Conservation (phyloP, 148 eudicot genomes). For the Camellia sinensis region DNA sequence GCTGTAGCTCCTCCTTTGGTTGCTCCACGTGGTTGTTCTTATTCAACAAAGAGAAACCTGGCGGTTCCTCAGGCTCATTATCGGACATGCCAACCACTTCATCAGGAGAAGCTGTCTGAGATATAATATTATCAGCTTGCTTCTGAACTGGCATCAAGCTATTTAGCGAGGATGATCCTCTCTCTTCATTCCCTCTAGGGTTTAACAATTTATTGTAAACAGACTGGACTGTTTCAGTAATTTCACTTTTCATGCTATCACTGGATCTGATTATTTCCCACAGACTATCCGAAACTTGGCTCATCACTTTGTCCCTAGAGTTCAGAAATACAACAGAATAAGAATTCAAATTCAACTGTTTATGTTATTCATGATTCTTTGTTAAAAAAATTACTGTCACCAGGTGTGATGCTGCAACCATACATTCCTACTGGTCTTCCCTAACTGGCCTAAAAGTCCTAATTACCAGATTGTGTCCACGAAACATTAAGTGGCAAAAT, state of each 20-base stretch:
- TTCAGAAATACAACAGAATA: conserved; percentile 11
- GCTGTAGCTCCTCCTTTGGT: conserved; percentile 21
- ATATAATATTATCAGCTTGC: conserved; percentile 21
- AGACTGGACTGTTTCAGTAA: conserved; percentile 65
- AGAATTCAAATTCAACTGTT: not conserved
- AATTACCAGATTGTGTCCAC: not conserved
- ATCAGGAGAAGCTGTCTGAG: conserved; percentile 17
- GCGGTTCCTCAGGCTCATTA: conserved; percentile 38
- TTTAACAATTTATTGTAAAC: conserved; percentile 56
- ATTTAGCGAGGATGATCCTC: conserved; percentile 27
- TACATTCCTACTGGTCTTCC: conserved; percentile 9
- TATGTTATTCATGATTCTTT: not conserved
- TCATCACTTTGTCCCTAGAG: conserved; percentile 61
- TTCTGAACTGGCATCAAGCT: conserved; percentile 21
- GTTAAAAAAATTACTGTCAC: not conserved
- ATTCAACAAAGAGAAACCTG: conserved; percentile 43
- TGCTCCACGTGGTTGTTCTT: conserved; percentile 19
- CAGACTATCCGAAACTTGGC: conserved; percentile 64
- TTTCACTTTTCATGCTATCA: conserved; percentile 69
- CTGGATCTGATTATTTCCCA: conserved; percentile 73
- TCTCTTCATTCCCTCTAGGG: conserved; percentile 35
- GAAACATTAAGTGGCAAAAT: not conserved
- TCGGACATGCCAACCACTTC: conserved; percentile 36
- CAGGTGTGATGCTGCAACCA: not conserved
- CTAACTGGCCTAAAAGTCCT: not conserved